Base-by-base conservation (phyloP, 2,329 filamentous ascomycete species). In the Cytospora leucostoma region DNA sequence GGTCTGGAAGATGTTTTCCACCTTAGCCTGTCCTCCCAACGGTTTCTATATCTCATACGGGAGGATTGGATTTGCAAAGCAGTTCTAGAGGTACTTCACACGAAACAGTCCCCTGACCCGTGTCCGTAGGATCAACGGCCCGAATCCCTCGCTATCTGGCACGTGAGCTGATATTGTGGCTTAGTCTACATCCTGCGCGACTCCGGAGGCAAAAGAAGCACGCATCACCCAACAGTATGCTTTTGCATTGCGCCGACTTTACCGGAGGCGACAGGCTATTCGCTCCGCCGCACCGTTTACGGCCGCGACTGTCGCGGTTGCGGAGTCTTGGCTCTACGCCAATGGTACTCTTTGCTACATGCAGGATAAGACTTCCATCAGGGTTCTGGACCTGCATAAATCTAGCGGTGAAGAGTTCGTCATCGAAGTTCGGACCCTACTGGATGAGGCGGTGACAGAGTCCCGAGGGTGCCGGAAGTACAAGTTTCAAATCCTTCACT, bases 261-360 rank as follows among this genome's bases (percentile, higher is more conserved):
- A 85, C 65, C 88, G 89, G 70, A 79, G 87, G 56, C 80, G 83
- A 59, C 74, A 83, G 58, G 86, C 89, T 27, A 77, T 90, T 55
- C 80, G 85, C 4, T 80, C 79, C 27, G 87, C 86, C 6, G 75
- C 79, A 37, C 90, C 90, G 0, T 92, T 85, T 70, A 80, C 84
- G 0, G 82, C 83, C 17, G 82, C 82, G 2, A 76, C 87, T 0
- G 71, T 92, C 37, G 88, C 82, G 4, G 77, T 84, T 59, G 87
- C 82, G 4, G 81, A 85, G 32, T 78, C 80, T 4, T 91, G 88
- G 73, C 72, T 87, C 2, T 92, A 89, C 71, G 77, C 79, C 19
- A 80, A 85, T 63, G 88, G 89, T 7, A 79, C 84, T 12, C 75
- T 93, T 17, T 91, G 88, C 68, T 89, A 92, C 70, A 80, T 84